phyloP scores from a whole-genome alignment of 2,329 filamentous ascomycete genomes.

The Colletotrichum lini region DNA sequence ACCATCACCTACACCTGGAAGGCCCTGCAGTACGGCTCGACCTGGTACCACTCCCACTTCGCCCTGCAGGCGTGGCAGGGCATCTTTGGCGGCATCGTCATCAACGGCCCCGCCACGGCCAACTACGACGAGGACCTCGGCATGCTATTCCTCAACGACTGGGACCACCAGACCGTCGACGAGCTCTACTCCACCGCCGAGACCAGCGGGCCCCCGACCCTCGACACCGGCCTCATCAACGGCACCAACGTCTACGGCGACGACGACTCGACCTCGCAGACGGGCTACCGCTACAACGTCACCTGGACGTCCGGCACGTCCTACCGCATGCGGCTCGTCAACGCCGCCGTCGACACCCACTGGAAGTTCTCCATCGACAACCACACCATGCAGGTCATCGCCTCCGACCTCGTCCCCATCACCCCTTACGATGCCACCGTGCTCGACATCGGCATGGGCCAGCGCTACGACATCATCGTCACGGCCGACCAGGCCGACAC shows the following conservation, averaged over 20 bases:
- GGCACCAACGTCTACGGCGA: constrained; percentile 57
- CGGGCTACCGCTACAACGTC: constrained; percentile 54
- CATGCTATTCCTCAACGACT: constrained; percentile 70
- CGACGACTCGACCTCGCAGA: constrained; percentile 45
- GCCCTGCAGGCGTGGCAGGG: constrained; percentile 66
- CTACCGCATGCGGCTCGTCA: constrained; percentile 65
- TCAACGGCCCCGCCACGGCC: constrained; percentile 71
- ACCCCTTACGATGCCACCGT: constrained; percentile 65
- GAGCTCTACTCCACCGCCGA: constrained; percentile 51
- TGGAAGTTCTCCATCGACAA: constrained; percentile 69
- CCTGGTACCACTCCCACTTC: constrained; percentile 75
- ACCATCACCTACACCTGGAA: constrained; percentile 71
- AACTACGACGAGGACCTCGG: constrained; percentile 77
- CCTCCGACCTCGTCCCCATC: constrained; percentile 71
- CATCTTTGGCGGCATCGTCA: constrained; percentile 71
- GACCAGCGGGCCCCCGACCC: constrained; percentile 50
- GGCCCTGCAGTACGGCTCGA: constrained; percentile 68
- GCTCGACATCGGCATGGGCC: constrained; percentile 65
- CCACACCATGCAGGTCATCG: constrained; percentile 71
- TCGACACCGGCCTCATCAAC: constrained; percentile 64
- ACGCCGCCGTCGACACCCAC: constrained; percentile 59
- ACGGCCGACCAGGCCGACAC: constrained; percentile 53
- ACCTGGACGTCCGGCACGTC: constrained; percentile 58
- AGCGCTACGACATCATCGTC: constrained; percentile 64
- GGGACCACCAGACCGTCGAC: constrained; percentile 64